phyloP scores from a whole-genome alignment of 2,329 filamentous ascomycete species.

The Apiospora rasikravindrae region DNA sequence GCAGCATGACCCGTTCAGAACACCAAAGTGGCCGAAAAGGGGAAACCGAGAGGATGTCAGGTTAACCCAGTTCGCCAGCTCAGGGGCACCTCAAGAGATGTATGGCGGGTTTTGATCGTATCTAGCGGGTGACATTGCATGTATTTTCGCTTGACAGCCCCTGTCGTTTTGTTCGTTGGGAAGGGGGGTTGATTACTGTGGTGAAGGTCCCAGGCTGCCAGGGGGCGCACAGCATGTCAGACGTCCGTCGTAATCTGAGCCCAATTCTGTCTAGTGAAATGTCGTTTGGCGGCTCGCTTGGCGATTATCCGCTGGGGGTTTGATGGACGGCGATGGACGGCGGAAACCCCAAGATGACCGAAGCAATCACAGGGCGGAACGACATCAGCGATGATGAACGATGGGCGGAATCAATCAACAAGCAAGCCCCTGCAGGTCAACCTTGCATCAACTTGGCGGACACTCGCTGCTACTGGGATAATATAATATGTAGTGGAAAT shows the following conservation, averaged over 20 bases:
- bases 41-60: background rate
- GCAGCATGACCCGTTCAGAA: background rate
- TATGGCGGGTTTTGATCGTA: background rate
- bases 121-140: conserved; percentile 4
- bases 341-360: background rate
- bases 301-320: background rate
- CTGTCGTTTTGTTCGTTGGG: background rate
- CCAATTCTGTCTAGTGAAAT: background rate
- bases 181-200: background rate
- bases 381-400: conserved; percentile 10
- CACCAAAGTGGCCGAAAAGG: background rate
- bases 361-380: conserved; percentile 11
- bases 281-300: background rate
- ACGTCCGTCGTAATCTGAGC: background rate
- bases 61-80: background rate
- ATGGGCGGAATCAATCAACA: background rate
- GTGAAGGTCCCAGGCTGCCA: background rate
- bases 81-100: background rate
- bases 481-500: conserved; percentile 4
- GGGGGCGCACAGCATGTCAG: no score
- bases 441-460: background rate
- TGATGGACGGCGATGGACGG: background rate
- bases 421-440: background rate
- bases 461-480: background rate
- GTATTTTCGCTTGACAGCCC: background rate